Conservation (phyloP, 331 rosid genomes). For the Dryas integrifolia region DNA sequence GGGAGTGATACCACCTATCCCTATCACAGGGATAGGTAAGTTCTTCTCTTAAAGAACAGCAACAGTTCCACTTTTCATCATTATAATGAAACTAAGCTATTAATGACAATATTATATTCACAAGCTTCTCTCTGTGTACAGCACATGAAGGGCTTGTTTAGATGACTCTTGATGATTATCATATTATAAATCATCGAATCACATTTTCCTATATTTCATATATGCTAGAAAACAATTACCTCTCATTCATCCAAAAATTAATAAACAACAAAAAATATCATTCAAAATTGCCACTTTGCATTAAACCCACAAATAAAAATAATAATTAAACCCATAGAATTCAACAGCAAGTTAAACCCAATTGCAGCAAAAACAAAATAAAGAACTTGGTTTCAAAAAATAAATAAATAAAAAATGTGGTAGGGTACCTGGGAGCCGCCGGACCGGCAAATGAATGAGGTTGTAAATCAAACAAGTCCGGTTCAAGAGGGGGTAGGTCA, state of each 20-base stretch:
- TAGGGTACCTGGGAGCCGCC: conserved; percentile 43
- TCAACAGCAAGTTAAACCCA: conserved; percentile 3
- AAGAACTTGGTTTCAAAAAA: not conserved
- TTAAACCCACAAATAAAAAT: not conserved
- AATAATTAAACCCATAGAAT: not conserved
- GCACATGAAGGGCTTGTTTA: not conserved
- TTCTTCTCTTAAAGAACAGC: not conserved
- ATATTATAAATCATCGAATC: too few species aligned
- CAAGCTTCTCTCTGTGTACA: not conserved
- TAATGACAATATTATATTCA: not conserved
- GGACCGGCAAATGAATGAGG: conserved; percentile 40
- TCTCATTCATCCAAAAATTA: not conserved
- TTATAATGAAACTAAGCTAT: not conserved
- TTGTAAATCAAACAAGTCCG: conserved; percentile 50
- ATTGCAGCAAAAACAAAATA: not conserved
- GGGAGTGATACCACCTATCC: too few species aligned
- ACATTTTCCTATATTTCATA: not conserved
- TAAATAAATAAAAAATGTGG: not conserved
- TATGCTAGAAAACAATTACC: not conserved
- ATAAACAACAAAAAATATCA: not conserved
- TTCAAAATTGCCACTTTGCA: not conserved
- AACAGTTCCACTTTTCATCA: not conserved
- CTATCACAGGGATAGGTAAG: too few species aligned
- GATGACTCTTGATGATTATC: not conserved
- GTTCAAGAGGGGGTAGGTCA: conserved; percentile 41